Conservation (phyloP, 1,284 basidiomycete species). For the Flammula alnicola region DNA sequence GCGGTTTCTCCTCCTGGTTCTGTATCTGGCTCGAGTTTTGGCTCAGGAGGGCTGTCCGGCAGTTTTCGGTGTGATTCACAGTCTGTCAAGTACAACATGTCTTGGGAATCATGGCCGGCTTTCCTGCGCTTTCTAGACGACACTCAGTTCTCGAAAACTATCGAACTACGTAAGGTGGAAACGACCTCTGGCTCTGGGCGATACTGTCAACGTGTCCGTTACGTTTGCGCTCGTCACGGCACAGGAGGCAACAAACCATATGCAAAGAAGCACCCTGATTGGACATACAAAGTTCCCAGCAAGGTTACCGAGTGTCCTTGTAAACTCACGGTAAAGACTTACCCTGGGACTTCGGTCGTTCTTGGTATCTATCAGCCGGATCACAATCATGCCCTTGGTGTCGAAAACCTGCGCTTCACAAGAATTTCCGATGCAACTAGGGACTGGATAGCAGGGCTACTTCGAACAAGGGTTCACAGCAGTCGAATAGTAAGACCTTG, state of each 20-base stretch:
- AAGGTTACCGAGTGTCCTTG: slow-evolving; percentile 8
- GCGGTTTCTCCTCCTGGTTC: too few species aligned
- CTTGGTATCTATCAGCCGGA: slow-evolving; percentile 4
- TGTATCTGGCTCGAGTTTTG: too few species aligned
- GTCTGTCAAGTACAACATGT: neutral
- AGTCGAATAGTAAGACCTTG: slow-evolving; percentile 8
- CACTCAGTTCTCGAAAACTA: neutral
- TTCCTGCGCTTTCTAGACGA: slow-evolving; percentile 1
- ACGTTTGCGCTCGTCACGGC: slow-evolving; percentile 9
- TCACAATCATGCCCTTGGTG: slow-evolving; percentile 10
- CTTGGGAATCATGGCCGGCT: slow-evolving; percentile 5
- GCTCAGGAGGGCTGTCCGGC: too few species aligned
- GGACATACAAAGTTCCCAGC: slow-evolving; percentile 4
- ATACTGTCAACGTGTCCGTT: neutral
- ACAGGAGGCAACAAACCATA: slow-evolving; percentile 6
- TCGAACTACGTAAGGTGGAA: slow-evolving; percentile 1
- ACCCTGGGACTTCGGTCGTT: neutral
- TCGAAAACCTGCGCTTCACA: slow-evolving; percentile 12
- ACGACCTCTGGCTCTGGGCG: neutral
- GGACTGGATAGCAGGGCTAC: slow-evolving; percentile 11
- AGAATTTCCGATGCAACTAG: slow-evolving; percentile 3
- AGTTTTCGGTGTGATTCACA: neutral
- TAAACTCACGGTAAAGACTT: slow-evolving; percentile 7
- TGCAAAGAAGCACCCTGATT: slow-evolving; percentile 8
- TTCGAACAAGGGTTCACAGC: slow-evolving; percentile 6